Evolutionary conservation across 177 flowering plant species (phyloP).

Genomic region (Vitis hybrid): DNA sequence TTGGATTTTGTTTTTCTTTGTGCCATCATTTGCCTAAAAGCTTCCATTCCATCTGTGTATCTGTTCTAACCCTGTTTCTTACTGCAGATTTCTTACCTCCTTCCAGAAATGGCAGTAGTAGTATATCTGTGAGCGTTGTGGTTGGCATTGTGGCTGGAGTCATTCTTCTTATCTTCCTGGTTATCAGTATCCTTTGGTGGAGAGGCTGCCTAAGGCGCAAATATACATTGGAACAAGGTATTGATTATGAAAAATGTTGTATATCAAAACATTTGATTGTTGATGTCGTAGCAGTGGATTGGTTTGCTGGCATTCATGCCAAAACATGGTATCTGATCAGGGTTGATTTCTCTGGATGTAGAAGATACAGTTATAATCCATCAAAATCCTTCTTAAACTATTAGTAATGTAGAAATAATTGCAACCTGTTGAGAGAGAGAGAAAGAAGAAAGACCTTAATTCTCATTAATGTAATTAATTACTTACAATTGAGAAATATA

Average conservation of each 20-base stretch:
- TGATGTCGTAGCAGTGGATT: no score
- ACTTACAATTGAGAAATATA: no score
- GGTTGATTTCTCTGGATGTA: no score
- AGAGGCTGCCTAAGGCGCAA: constrained; percentile 24
- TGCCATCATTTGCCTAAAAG: not conserved
- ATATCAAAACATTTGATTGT: no score
- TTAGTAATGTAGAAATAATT: not conserved
- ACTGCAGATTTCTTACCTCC: constrained; percentile 25
- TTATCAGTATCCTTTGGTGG: constrained; percentile 31
- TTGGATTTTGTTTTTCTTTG: not conserved
- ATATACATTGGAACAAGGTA: constrained; percentile 25
- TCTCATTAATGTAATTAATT: no score
- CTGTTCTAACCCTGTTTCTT: not conserved
- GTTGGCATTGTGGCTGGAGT: constrained; percentile 27
- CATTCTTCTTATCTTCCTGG: constrained; percentile 11
- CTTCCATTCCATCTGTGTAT: not conserved
- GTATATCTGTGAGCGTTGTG: constrained; percentile 17
- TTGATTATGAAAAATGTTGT: not conserved
- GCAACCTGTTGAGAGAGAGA: no score
- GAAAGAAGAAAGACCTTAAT: no score
- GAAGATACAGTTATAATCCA: no score
- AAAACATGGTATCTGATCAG: no score
- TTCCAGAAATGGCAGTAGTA: constrained; percentile 1
- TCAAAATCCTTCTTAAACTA: not conserved
- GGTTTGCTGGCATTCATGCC: no score